Conservation (phyloP, 208 protist genomes). For the Trichomonas gallinae region DNA sequence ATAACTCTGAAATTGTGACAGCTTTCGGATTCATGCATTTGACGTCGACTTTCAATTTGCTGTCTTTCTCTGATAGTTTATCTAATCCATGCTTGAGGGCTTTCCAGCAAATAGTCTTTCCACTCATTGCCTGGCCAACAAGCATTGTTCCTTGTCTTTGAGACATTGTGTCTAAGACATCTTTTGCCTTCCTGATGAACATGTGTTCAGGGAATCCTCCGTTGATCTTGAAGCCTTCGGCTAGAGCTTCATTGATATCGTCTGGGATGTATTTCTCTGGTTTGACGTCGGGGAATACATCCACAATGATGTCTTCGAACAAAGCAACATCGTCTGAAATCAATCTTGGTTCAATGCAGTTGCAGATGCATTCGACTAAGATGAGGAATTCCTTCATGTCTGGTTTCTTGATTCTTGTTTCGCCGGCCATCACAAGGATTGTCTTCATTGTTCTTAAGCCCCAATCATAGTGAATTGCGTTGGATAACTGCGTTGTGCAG, state of each 20-base stretch:
- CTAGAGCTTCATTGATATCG: conserved; percentile 34
- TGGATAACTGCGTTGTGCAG: conserved; percentile 80
- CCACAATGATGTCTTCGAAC: conserved; percentile 77
- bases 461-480: conserved; percentile 92
- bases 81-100: conserved; percentile 84
- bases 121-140: conserved; percentile 73
- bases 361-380: conserved; percentile 68
- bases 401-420: conserved; percentile 71
- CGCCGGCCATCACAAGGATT: conserved; percentile 79
- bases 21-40: conserved; percentile 85
- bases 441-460: conserved; percentile 93
- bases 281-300: conserved; percentile 46
- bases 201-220: background rate
- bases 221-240: background rate
- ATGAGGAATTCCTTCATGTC: conserved; percentile 71
- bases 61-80: conserved; percentile 79
- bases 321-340: conserved; percentile 64
- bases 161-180: conserved; percentile 76
- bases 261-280: conserved; percentile 30
- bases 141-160: conserved; percentile 92
- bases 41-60: conserved; percentile 51
- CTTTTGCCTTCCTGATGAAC: conserved; percentile 26
- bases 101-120: conserved; percentile 43
- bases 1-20: conserved; percentile 88
- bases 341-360: conserved; percentile 47